Conservation (phyloP, 1,284 basidiomycete genomes). For the Cutaneotrichosporon sp. region DNA sequence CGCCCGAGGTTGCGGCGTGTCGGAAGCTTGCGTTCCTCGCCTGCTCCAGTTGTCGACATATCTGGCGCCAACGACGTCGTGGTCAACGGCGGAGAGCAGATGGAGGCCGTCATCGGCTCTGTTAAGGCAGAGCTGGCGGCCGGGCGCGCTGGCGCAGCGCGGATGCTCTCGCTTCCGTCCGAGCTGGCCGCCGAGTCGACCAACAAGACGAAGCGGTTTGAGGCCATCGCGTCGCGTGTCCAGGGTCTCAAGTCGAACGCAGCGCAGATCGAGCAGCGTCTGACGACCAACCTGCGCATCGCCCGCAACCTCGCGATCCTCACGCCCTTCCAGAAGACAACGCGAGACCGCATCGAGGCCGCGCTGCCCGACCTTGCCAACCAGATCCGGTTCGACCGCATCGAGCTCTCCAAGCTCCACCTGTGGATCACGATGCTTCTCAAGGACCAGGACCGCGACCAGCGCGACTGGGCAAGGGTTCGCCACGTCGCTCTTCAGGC, state of each 20-base stretch:
- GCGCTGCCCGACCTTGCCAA: conserved; percentile 68
- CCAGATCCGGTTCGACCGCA: conserved; percentile 66
- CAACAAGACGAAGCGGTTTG: conserved; percentile 26
- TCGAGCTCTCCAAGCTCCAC: conserved; percentile 69
- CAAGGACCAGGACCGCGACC: conserved; percentile 71
- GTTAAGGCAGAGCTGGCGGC: conserved; percentile 78
- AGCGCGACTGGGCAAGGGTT: conserved; percentile 66
- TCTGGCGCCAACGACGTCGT: conserved; percentile 38
- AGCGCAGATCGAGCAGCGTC: conserved; percentile 60
- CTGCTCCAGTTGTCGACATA: conserved; percentile 32
- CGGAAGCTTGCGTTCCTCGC: conserved; percentile 19
- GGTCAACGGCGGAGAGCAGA: conserved; percentile 46
- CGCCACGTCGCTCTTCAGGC: conserved; percentile 69
- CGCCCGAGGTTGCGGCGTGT: conserved; percentile 21
- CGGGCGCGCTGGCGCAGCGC: conserved; percentile 34
- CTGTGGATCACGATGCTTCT: conserved; percentile 75
- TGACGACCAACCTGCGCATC: conserved; percentile 71
- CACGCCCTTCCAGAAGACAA: conserved; percentile 81
- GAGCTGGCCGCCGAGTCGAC: conserved; percentile 16
- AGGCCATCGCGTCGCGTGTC: conserved; percentile 29
- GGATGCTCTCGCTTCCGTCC: conserved; percentile 13
- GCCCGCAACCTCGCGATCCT: conserved; percentile 81
- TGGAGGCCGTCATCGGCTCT: conserved; percentile 76
- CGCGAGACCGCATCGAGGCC: conserved; percentile 70
- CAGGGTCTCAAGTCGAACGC: conserved; percentile 59